Base-by-base conservation (phyloP, 2,329 filamentous ascomycete species). In the Pyricularia sp. region DNA sequence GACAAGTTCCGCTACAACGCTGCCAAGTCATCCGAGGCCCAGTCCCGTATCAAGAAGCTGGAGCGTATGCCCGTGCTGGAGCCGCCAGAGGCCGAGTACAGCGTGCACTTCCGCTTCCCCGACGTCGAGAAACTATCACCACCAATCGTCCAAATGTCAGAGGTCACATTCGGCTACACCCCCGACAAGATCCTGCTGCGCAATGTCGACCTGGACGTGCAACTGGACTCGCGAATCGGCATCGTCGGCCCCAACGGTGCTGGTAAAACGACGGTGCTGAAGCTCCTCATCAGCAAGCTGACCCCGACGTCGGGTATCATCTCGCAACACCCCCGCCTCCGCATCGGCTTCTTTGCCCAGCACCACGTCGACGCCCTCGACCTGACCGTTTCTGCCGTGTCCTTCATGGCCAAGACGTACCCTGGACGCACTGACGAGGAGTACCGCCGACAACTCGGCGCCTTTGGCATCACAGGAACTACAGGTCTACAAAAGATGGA, bases 1-100 rank as follows among this genome's bases (percentile, higher is more conserved):
- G 94, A 99, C 84, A 99, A 99, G 79, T 99, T 99, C 83, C 87
- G 94, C 64, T 99, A 99, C 83, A 99, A 99, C 74, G 94, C 94
- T 31, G 94, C 93, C 72, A 99, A 99, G 77, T 97, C 94, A 0
- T 96, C 93, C 9, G 94, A 99, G 81, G 94, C 94, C 1, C 94
- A 99, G 74, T 97, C 93, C 0, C 88, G 94, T 72, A 97, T 99
- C 84, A 99, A 99, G 84, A 99, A 99, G 75, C 82, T 99, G 67
- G 96, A 99, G 77, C 91, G 90, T 73, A 97, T 99, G 91, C 94
- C 96, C 1, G 81, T 96, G 1, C 83, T 99, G 64, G 89, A 96
- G 71, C 75, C 93, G 0, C 96, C 94, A 6, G 94, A 99, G 79
- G 86, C 87, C 66, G 93, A 96, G 76, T 99, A 99, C 81, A 91